Evolutionary conservation across 1,284 basidiomycete genomes (phyloP).

Genomic region (Fomitopsis pinicola): DNA sequence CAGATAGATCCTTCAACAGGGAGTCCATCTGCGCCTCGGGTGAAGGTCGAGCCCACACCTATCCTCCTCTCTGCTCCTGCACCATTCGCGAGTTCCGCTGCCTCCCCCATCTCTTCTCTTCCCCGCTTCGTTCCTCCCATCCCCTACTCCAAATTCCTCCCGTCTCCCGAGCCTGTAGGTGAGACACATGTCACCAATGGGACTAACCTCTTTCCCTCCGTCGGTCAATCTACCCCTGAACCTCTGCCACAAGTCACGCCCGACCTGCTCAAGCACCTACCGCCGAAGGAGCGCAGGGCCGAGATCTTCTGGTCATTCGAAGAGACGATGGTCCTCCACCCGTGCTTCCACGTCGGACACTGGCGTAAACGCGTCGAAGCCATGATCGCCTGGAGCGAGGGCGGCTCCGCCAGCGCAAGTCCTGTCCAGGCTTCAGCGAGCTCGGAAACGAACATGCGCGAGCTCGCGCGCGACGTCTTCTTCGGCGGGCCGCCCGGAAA

Average conservation of each 20-base stretch:
- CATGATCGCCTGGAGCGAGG: conserved; percentile 39
- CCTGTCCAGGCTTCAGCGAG: not conserved
- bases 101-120: not conserved
- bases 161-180: conserved; percentile 12
- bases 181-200: conserved; percentile 12
- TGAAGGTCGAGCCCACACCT: conserved; percentile 46
- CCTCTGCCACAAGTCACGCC: conserved; percentile 35
- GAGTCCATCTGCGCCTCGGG: conserved; percentile 18
- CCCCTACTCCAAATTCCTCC: conserved; percentile 19
- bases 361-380: conserved; percentile 42
- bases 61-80: conserved; percentile 24
- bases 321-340: conserved; percentile 43
- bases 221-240: conserved; percentile 4
- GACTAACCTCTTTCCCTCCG: conserved; percentile 17
- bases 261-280: conserved; percentile 35
- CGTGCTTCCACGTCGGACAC: conserved; percentile 47
- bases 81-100: not conserved
- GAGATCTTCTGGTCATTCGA: conserved; percentile 36
- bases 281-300: conserved; percentile 34
- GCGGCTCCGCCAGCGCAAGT: conserved; percentile 2
- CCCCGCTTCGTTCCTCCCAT: conserved; percentile 13
- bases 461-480: conserved; percentile 33
- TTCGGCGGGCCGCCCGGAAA: conserved; percentile 14
- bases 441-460: conserved; percentile 18
- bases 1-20: conserved; percentile 7